Evolutionary conservation across 2,329 filamentous ascomycete genomes (phyloP).

Genomic region (Aspergillus flavus): DNA sequence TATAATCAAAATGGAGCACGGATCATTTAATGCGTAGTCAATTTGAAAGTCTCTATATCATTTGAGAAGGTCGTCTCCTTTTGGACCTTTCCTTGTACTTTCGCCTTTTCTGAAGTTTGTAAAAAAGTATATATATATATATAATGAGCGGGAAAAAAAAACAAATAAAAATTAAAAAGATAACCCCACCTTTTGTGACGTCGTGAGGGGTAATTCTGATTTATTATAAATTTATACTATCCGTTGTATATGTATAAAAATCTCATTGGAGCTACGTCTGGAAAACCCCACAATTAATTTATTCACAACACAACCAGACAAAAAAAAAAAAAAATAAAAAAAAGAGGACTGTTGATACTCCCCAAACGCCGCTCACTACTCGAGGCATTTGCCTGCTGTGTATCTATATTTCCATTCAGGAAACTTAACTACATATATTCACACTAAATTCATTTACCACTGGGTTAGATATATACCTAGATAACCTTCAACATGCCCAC

Average conservation of each 20-base stretch:
- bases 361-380: not conserved
- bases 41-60: no score
- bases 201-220: not conserved
- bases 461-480: not conserved
- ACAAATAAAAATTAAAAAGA: no score
- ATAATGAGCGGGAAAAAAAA: no score
- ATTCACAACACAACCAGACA: not conserved
- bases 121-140: no score
- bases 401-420: not conserved
- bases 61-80: no score
- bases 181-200: not conserved
- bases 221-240: not conserved
- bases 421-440: not conserved
- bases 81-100: no score
- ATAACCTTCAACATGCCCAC: conserved; percentile 64
- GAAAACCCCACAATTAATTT: not conserved
- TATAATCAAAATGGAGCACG: no score
- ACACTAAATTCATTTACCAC: not conserved
- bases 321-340: not conserved
- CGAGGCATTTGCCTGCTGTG: not conserved
- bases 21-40: no score
- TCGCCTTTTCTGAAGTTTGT: no score
- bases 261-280: not conserved
- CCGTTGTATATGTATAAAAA: not conserved
- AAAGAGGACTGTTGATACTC: not conserved